phyloP scores from a whole-genome alignment of 2,329 filamentous ascomycete genomes.

The Ophiostoma novo-ulmi region DNA sequence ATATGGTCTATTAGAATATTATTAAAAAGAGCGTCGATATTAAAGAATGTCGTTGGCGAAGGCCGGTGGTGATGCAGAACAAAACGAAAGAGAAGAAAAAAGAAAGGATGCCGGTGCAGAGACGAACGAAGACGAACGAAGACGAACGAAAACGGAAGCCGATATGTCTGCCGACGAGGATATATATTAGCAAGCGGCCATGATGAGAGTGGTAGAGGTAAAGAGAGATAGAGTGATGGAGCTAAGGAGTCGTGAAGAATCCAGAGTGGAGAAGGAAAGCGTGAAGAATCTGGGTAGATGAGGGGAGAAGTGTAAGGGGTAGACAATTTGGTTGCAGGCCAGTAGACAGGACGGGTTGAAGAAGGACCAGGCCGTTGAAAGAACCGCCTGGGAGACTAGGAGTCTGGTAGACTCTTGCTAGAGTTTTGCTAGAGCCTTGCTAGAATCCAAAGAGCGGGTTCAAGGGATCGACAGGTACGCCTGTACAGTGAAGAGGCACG shows the following conservation, averaged over 20 bases:
- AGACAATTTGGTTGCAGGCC: constrained; percentile 5
- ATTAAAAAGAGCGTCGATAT: constrained; percentile 57
- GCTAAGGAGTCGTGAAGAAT: constrained; percentile 18
- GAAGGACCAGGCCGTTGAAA: constrained; percentile 15
- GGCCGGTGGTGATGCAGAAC: constrained; percentile 41
- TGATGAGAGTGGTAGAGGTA: neutral
- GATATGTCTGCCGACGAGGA: constrained; percentile 34
- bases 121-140: constrained; percentile 29
- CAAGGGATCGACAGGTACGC: constrained; percentile 11
- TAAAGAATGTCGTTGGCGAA: constrained; percentile 55
- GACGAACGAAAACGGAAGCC: constrained; percentile 35
- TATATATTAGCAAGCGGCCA: constrained; percentile 28
- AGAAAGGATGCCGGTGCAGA: constrained; percentile 29
- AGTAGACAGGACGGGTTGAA: neutral
- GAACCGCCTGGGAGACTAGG: constrained; percentile 1
- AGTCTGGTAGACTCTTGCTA: neutral
- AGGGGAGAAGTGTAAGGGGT: constrained; percentile 1
- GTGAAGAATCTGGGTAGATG: constrained; percentile 19
- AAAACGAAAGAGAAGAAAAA: constrained; percentile 31
- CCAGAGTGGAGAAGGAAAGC: constrained; percentile 15
- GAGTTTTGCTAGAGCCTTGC: neutral
- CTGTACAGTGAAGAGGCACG: neutral
- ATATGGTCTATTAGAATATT: constrained; percentile 50
- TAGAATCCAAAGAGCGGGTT: neutral
- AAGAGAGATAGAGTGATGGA: neutral